These are phyloP conservation scores for Cyathus striatus DNA, from an alignment of 768 basidiomycete species.

Conservation along the genomic window DNA sequence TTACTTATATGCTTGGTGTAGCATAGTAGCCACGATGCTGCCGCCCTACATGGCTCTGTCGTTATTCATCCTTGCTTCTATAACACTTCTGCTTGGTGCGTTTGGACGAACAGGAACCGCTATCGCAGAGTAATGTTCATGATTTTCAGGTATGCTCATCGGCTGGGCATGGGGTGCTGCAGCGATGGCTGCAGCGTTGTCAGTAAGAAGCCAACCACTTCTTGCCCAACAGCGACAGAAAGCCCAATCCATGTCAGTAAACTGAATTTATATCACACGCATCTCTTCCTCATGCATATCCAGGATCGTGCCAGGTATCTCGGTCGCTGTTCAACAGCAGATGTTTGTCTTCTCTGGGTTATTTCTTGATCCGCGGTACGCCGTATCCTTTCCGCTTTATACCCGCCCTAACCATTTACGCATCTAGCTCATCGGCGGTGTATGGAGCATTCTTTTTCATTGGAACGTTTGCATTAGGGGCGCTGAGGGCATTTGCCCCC, in stretches of 20 bases:
- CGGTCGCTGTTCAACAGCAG: slow-evolving; percentile 21
- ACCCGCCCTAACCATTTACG: background rate
- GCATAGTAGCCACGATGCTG: slow-evolving; percentile 32
- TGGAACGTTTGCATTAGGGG: slow-evolving; percentile 34
- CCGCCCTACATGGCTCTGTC: slow-evolving; percentile 34
- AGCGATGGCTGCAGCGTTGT: slow-evolving; percentile 34
- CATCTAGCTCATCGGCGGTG: slow-evolving; percentile 31
- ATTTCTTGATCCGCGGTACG: slow-evolving; percentile 37
- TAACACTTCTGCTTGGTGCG: slow-evolving; percentile 28
- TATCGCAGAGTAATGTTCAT: background rate
- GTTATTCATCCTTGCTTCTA: slow-evolving; percentile 25
- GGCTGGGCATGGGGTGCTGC: slow-evolving; percentile 45
- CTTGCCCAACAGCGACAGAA: slow-evolving; percentile 26
- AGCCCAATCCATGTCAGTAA: slow-evolving; percentile 28
- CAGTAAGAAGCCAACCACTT: slow-evolving; percentile 27
- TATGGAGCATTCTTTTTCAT: slow-evolving; percentile 40
- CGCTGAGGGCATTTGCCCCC: slow-evolving; percentile 31
- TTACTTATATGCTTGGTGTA: slow-evolving; percentile 6
- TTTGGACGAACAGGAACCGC: background rate
- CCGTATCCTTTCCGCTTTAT: background rate
- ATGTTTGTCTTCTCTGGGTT: slow-evolving; percentile 28
- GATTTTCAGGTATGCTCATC: slow-evolving; percentile 28
- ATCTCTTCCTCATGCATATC: background rate
- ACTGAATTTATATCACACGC: background rate
- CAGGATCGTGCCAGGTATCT: background rate